phyloP scores from a whole-genome alignment of 805 yeast species.

The Yamadazyma olivae region DNA sequence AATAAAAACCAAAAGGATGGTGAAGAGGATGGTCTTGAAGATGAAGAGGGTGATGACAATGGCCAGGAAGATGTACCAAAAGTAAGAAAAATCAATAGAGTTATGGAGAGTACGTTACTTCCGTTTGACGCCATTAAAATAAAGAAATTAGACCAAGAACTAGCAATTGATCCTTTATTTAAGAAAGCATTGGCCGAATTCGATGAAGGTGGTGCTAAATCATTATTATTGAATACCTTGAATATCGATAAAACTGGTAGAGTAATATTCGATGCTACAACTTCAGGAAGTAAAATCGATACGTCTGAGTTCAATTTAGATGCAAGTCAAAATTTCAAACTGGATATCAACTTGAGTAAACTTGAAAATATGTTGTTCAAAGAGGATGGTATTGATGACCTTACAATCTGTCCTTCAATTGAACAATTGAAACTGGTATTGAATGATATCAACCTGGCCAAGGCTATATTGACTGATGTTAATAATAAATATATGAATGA shows the following conservation, averaged over 20 bases:
- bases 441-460: conserved; percentile 46
- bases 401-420: conserved; percentile 69
- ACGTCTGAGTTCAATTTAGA: conserved; percentile 14
- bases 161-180: conserved; percentile 70
- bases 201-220: conserved; percentile 81
- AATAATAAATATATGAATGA: conserved; percentile 27
- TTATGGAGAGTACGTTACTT: conserved; percentile 47
- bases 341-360: conserved; percentile 18
- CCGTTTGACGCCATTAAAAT: conserved; percentile 49
- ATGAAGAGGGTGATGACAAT: conserved; percentile 13
- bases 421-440: conserved; percentile 56
- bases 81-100: conserved; percentile 27
- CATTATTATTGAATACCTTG: conserved; percentile 61
- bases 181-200: conserved; percentile 73
- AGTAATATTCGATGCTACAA: conserved; percentile 65
- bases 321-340: conserved; percentile 9
- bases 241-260: conserved; percentile 50
- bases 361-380: conserved; percentile 21
- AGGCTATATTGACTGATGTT: conserved; percentile 37
- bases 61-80: conserved; percentile 19
- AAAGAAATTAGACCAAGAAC: conserved; percentile 60
- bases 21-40: conserved; percentile 16
- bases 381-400: conserved; percentile 17
- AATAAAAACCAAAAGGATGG: conserved; percentile 25
- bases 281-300: conserved; percentile 18